Percentiles rank a stretch among this genome's conserved stretches.
Evolutionary conservation across 352 stramenopile genomes (phyloP).

Genomic region (Halophytophthora batemanensis): DNA sequence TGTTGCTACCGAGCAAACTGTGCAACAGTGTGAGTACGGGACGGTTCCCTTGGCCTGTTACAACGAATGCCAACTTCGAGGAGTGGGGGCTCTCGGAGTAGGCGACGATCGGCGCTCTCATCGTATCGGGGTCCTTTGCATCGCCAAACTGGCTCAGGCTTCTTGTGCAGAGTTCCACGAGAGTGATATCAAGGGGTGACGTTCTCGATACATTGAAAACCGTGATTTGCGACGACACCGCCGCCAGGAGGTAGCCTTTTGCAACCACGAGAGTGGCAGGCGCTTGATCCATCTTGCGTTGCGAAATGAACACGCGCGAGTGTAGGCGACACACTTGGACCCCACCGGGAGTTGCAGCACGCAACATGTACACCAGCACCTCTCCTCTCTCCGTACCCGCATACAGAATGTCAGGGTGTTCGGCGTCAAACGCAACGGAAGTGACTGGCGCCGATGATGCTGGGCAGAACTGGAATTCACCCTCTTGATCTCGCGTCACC

Average conservation of each 20-base stretch:
- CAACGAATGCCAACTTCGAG: slow-evolving; percentile 21
- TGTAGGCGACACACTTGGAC: slow-evolving; percentile 15
- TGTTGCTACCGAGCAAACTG: slow-evolving; percentile 24
- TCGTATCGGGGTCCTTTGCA: neutral
- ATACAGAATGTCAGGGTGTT: slow-evolving; percentile 43
- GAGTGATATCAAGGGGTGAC: slow-evolving; percentile 3
- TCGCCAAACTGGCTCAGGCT: neutral
- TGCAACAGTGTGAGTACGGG: slow-evolving; percentile 28
- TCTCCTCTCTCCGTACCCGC: slow-evolving; percentile 40
- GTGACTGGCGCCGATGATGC: slow-evolving; percentile 29
- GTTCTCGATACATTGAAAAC: slow-evolving; percentile 25
- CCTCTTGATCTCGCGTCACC: slow-evolving; percentile 23
- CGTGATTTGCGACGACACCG: slow-evolving; percentile 6
- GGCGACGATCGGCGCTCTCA: slow-evolving; percentile 4
- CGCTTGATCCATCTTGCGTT: neutral
- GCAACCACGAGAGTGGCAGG: slow-evolving; percentile 9
- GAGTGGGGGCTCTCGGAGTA: slow-evolving; percentile 29
- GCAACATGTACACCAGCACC: slow-evolving; percentile 35
- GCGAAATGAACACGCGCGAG: slow-evolving; percentile 6
- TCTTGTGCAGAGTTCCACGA: slow-evolving; percentile 10
- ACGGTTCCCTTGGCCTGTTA: neutral
- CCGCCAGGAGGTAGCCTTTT: slow-evolving; percentile 21
- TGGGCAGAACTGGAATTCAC: slow-evolving; percentile 31
- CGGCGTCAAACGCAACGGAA: slow-evolving; percentile 46
- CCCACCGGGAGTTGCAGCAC: slow-evolving; percentile 2